A percentile compares a stretch with the other conserved stretches of the same genome.
Evolutionary conservation across 495 filamentous ascomycete genomes (phyloP).

Genomic region (Schizothecium vesticola): DNA sequence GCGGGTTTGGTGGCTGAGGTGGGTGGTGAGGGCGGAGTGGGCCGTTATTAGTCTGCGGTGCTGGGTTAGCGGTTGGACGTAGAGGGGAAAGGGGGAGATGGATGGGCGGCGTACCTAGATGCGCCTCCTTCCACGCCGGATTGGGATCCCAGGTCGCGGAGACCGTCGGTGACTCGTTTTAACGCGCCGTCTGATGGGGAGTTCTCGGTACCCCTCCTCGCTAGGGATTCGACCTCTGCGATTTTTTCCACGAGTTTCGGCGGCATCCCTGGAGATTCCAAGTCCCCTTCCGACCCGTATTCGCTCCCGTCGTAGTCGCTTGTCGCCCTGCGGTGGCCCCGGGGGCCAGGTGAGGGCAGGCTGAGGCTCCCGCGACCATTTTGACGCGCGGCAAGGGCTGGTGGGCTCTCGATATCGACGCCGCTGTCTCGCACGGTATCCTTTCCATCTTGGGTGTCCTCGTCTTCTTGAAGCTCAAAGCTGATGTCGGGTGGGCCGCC

Average conservation of each 20-base stretch:
- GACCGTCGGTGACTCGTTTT: constrained; percentile 61
- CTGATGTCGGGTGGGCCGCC: constrained; percentile 29
- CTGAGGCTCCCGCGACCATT: constrained; percentile 30
- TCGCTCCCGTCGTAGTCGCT: constrained; percentile 58
- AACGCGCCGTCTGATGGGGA: constrained; percentile 64
- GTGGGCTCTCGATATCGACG: constrained; percentile 41
- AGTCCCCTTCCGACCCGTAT: constrained; percentile 66
- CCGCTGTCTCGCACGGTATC: constrained; percentile 34
- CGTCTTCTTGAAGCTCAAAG: constrained; percentile 17
- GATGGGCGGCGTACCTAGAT: constrained; percentile 53
- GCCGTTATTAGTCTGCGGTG: constrained; percentile 71
- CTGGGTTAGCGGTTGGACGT: constrained; percentile 5
- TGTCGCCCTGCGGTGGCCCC: constrained; percentile 40
- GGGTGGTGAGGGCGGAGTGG: constrained; percentile 75
- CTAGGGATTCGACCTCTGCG: constrained; percentile 70
- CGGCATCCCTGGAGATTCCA: constrained; percentile 65
- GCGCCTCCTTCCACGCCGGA: constrained; percentile 73
- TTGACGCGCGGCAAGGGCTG: constrained; percentile 7
- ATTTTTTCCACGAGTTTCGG: constrained; percentile 68
- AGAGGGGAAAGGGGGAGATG: constrained; percentile 6
- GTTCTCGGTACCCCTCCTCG: constrained; percentile 63
- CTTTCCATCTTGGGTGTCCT: constrained; percentile 6
- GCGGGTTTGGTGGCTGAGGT: constrained; percentile 79
- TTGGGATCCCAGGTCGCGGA: constrained; percentile 78
- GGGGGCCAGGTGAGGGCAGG: constrained; percentile 32